Evolutionary conservation across 176 grass and related monocot genomes (phyloP).

Genomic region (Eremochloa ophiuroides): DNA sequence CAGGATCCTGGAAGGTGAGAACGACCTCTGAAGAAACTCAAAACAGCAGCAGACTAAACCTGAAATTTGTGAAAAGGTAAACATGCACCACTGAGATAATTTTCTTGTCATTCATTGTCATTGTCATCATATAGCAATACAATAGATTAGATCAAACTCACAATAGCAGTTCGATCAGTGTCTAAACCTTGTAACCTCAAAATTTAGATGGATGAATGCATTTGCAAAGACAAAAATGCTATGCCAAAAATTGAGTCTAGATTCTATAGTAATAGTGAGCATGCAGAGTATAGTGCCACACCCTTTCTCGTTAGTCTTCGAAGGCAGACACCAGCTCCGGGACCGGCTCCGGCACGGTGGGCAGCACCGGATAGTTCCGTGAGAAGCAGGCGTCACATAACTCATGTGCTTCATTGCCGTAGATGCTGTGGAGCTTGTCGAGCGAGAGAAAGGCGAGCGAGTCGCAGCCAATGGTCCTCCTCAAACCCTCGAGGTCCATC

Average conservation of each 20-base stretch:
- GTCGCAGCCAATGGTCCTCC: constrained; percentile 66
- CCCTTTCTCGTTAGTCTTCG: constrained; percentile 40
- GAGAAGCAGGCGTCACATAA: constrained; percentile 90
- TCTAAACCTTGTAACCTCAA: neutral
- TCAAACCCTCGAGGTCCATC: constrained; percentile 60
- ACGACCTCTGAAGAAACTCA: neutral
- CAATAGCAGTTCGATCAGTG: constrained; percentile 24
- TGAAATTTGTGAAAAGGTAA: neutral
- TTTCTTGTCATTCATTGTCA: neutral
- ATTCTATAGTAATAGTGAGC: constrained; percentile 25
- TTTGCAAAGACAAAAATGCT: constrained; percentile 24
- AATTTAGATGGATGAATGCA: constrained; percentile 33
- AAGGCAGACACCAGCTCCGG: constrained; percentile 37
- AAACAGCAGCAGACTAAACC: neutral
- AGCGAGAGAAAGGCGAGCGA: constrained; percentile 87
- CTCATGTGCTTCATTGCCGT: constrained; percentile 54
- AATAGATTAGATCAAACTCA: constrained; percentile 27
- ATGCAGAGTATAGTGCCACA: constrained; percentile 11
- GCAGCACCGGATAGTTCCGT: constrained; percentile 60
- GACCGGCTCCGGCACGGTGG: constrained; percentile 27
- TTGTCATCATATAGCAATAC: constrained; percentile 20
- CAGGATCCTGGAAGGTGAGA: neutral
- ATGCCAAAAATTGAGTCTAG: constrained; percentile 36
- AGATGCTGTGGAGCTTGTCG: constrained; percentile 60
- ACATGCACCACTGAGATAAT: neutral